phyloP scores from a whole-genome alignment of 83 land plant species.

The Thuja plicata region DNA sequence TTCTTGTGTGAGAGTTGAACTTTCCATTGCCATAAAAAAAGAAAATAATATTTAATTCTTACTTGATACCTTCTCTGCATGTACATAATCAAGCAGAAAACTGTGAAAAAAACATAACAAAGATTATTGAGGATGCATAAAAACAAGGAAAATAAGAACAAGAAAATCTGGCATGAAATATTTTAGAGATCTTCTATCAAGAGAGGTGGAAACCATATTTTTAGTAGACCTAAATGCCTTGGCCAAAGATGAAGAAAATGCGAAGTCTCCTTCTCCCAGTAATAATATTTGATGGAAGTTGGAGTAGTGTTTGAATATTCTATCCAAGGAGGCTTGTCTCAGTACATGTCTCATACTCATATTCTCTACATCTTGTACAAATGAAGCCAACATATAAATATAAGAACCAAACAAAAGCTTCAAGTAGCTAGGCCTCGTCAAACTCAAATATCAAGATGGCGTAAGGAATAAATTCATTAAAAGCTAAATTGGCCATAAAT shows the following conservation, averaged over 20 bases:
- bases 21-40: too few species aligned
- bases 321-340: not conserved
- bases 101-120: not conserved
- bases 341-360: not conserved
- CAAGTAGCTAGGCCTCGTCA: too few species aligned
- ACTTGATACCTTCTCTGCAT: too few species aligned
- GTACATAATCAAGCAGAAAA: not conserved
- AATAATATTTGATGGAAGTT: conserved; percentile 16
- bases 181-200: conserved; percentile 17
- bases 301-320: conserved; percentile 22
- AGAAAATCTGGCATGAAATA: not conserved
- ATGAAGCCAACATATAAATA: too few species aligned
- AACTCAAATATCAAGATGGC: too few species aligned
- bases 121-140: not conserved
- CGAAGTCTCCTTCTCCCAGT: conserved; percentile 43
- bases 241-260: conserved; percentile 32
- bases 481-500: too few species aligned
- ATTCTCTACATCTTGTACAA: too few species aligned
- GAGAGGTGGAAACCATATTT: conserved; percentile 35
- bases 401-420: too few species aligned
- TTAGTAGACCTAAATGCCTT: conserved; percentile 23
- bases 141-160: not conserved
- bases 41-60: too few species aligned
- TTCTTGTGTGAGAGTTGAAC: too few species aligned
- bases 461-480: too few species aligned